A percentile compares a stretch with the other conserved stretches of the same genome.
These are phyloP conservation scores for Zelonia costaricensis DNA, from an alignment of 208 protist genomes.

Conservation along the genomic window DNA sequence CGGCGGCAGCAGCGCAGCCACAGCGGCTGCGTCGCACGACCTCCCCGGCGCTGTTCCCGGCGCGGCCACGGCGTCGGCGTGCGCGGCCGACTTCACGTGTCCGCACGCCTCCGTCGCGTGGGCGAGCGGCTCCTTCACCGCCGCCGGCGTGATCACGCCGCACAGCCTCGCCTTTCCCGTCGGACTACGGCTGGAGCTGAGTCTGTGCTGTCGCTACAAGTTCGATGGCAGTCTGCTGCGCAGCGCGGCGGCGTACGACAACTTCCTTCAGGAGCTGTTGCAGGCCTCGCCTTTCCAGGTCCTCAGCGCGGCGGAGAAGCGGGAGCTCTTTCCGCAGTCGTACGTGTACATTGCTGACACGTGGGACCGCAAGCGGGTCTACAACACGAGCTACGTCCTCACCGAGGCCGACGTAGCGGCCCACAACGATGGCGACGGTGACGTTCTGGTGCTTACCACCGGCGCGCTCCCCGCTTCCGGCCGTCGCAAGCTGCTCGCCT, in stretches of 20 bases:
- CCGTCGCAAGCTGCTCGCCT: constrained; percentile 21
- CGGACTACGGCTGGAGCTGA: constrained; percentile 68
- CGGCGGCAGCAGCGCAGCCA: too few relatives aligned
- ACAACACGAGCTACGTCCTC: constrained; percentile 34
- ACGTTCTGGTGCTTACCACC: constrained; percentile 82
- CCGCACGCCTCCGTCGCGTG: constrained; percentile 78
- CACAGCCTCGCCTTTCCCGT: constrained; percentile 50
- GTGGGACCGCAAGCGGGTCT: constrained; percentile 24
- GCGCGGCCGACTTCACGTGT: constrained; percentile 56
- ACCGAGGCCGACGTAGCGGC: constrained; percentile 39
- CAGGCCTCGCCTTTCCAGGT: constrained; percentile 81
- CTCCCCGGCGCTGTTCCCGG: not conserved
- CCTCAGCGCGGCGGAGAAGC: constrained; percentile 57
- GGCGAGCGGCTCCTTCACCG: constrained; percentile 79
- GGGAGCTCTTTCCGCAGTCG: constrained; percentile 61
- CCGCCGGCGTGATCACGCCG: constrained; percentile 55
- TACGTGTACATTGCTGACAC: constrained; percentile 46
- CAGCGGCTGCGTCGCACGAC: not conserved
- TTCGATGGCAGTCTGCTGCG: constrained; percentile 71
- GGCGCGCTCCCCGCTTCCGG: constrained; percentile 37
- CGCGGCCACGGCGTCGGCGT: constrained; percentile 25
- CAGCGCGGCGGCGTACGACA: constrained; percentile 55
- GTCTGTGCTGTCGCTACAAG: constrained; percentile 81
- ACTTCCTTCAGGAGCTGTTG: constrained; percentile 72
- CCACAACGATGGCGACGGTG: constrained; percentile 75